A percentile compares a stretch with the other conserved stretches of the same genome.
phyloP scores from a whole-genome alignment of 257 asterid species.

The Echium plantagineum region DNA sequence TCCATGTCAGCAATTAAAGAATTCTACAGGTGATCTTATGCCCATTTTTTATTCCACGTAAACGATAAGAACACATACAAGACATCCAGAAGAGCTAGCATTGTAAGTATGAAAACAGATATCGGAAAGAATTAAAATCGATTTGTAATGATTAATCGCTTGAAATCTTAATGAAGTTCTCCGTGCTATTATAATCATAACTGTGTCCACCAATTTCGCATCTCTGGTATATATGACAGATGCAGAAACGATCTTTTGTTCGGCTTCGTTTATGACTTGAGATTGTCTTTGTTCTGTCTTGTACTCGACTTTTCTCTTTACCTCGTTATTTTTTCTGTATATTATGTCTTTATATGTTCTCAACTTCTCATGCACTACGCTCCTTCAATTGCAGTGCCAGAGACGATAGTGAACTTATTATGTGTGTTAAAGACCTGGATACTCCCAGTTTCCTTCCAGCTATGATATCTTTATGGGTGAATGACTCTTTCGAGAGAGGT shows the following conservation, averaged over 20 bases:
- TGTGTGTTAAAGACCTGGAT: conserved; percentile 71
- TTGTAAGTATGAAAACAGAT: too few species aligned
- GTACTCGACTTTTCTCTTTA: background rate
- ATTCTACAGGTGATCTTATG: conserved; percentile 56
- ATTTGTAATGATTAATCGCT: too few species aligned
- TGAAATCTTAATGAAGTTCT: too few species aligned
- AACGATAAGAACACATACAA: too few species aligned
- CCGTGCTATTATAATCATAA: too few species aligned
- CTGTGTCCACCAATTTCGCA: too few species aligned
- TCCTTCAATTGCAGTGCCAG: conserved; percentile 40
- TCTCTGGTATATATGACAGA: too few species aligned
- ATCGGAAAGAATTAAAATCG: too few species aligned
- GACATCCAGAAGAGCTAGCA: too few species aligned
- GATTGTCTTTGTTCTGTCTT: background rate
- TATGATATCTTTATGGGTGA: conserved; percentile 77
- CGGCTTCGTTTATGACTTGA: background rate
- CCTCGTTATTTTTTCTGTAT: background rate
- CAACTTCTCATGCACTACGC: too few species aligned
- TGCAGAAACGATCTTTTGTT: too few species aligned
- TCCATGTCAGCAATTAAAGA: conserved; percentile 68
- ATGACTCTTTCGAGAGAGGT: conserved; percentile 82
- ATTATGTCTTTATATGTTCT: background rate
- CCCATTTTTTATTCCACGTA: too few species aligned
- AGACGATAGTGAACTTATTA: conserved; percentile 73
- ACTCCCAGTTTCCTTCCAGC: conserved; percentile 66